Base-by-base conservation (phyloP, 1,284 basidiomycete species). In the Fomes fomentarius region DNA sequence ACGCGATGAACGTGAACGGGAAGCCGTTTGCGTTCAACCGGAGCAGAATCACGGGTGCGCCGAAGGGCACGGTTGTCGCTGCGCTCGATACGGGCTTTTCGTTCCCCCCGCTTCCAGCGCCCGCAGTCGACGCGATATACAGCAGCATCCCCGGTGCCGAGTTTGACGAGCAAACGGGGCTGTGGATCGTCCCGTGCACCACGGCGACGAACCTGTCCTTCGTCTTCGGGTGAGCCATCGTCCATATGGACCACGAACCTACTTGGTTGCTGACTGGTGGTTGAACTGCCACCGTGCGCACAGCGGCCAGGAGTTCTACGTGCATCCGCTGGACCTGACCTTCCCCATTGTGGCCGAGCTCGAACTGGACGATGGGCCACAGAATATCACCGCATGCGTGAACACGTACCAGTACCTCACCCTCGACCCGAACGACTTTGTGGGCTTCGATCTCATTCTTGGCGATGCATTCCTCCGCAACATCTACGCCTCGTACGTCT, bases 381-480 rank as follows among this genome's bases (percentile, higher is more conserved):
- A 17, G 37, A 44, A 39, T 14, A n/a, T 31, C 35, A 40, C 47
- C 5, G 21, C 42, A 9, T 50, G 37, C 43, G 24, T 45, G 25
- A n/a, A 25, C 33, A 48, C 49, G 15, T 50, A 51, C 35, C 42
- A 30, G 11, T 22, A 30, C 38, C 25, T 30, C 50, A 25, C 45
- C 11, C 30, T 22, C 52, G 63, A 62, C 15, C 39, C 58, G n/a
- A 56, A 58, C 17, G 54, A 55, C 31, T 56, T 63, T 44, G 55
- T 51, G 12, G 55, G 62, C 28, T 67, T 69, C 47, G 70, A 72
- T 54, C 53, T 67, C 37, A 61, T 77, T 53, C 64, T 79, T 24
- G 76, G 77, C 47, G 71, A 71, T 47, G 64, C 66, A 24, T 73
- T 73, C 65, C 66, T 73, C 38, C 69, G 76, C 58, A 77, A 76